Conservation (phyloP, 129 eudicot genomes). For the Tagetes patula region DNA sequence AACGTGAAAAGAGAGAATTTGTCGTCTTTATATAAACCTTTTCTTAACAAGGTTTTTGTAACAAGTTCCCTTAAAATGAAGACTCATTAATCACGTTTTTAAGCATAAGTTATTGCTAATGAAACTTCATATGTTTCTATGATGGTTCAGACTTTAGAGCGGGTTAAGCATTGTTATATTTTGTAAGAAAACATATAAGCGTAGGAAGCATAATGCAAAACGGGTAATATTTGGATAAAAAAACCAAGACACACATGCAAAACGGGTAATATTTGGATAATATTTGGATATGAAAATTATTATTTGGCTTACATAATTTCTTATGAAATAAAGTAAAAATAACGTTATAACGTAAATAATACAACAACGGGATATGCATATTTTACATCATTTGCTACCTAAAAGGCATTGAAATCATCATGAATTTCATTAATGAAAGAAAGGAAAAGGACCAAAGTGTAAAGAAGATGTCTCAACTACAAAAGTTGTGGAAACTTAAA, state of each 20-base stretch:
- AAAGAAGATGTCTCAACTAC: conserved; percentile 36
- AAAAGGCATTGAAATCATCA: conserved; percentile 16
- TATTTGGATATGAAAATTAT: neutral
- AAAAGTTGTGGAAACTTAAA: conserved; percentile 28
- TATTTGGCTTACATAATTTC: neutral
- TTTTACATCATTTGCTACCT: conserved; percentile 13
- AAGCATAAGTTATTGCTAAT: neutral
- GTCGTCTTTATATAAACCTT: conserved; percentile 4
- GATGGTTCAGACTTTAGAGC: neutral
- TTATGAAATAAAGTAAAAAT: neutral
- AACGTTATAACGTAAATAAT: neutral
- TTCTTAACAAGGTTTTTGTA: neutral
- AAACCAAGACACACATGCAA: too few relatives aligned
- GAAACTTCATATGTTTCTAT: neutral
- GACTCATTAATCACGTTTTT: too few relatives aligned
- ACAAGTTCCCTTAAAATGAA: too few relatives aligned
- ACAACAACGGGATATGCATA: conserved; percentile 12
- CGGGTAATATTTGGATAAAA: too few relatives aligned
- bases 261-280: too few relatives aligned
- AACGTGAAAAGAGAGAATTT: conserved; percentile 11
- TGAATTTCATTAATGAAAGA: conserved; percentile 18
- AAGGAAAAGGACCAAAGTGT: conserved; percentile 28
- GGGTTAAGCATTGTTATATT: neutral
- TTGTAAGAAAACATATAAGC: too few relatives aligned
- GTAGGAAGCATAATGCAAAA: too few relatives aligned